Evolutionary conservation across 768 basidiomycete species (phyloP).

Genomic region (Butyriboletus loyo): DNA sequence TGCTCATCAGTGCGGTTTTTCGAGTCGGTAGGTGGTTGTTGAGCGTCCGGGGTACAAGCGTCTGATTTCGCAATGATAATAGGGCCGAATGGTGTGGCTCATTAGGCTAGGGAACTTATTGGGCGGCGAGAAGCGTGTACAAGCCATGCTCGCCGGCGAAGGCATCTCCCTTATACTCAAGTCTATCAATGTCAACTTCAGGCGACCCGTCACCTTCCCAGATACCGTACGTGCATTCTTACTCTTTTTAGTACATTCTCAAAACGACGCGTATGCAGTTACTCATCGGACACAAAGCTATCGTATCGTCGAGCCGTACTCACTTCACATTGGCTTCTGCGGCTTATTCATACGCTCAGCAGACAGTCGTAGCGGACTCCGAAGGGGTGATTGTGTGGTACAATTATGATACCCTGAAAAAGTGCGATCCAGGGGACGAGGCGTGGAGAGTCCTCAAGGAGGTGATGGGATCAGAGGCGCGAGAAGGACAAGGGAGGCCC

Average conservation of each 20-base stretch:
- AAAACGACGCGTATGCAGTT: constrained; percentile 37
- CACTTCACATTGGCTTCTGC: constrained; percentile 51
- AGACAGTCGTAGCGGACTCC: constrained; percentile 60
- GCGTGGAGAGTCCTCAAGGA: constrained; percentile 34
- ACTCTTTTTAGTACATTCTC: neutral
- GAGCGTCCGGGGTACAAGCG: no score
- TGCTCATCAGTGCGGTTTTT: constrained; percentile 55
- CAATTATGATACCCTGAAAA: constrained; percentile 65
- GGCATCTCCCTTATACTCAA: constrained; percentile 77
- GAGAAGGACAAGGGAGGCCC: constrained; percentile 9
- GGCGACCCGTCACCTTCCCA: constrained; percentile 70
- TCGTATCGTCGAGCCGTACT: constrained; percentile 35
- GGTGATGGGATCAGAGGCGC: constrained; percentile 18
- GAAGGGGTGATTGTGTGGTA: constrained; percentile 74
- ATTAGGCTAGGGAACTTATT: constrained; percentile 51
- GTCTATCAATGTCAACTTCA: constrained; percentile 62
- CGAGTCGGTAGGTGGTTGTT: constrained; percentile 51
- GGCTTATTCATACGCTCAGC: constrained; percentile 65
- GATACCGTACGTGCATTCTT: constrained; percentile 54
- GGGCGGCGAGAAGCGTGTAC: constrained; percentile 53
- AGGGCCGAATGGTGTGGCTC: constrained; percentile 74
- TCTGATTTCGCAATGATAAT: neutral
- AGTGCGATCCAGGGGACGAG: constrained; percentile 58
- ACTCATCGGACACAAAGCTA: constrained; percentile 60
- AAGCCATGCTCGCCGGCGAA: constrained; percentile 57